These are phyloP conservation scores for Dendrobium officinale DNA, from an alignment of 106 monocot genomes.

Conservation along the genomic window DNA sequence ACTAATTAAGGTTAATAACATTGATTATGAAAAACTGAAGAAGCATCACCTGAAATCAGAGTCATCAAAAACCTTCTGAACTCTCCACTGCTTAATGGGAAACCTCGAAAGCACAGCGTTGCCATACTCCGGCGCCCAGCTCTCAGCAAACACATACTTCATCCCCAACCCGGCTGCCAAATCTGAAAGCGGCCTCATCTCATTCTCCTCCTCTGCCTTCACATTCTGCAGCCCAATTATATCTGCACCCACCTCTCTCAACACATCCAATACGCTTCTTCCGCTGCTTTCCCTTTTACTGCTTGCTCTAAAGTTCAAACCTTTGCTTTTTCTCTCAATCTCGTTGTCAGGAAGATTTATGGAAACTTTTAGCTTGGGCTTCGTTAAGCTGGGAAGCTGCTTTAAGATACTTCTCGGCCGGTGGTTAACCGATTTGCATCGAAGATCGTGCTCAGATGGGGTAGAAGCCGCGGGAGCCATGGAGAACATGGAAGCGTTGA, in stretches of 20 bases:
- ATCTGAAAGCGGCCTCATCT: slow-evolving; percentile 78
- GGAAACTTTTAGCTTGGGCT: slow-evolving; percentile 51
- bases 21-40: neutral
- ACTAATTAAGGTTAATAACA: no score
- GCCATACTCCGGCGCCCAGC: slow-evolving; percentile 86
- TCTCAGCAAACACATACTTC: slow-evolving; percentile 87
- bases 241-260: slow-evolving; percentile 74
- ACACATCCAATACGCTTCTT: slow-evolving; percentile 70
- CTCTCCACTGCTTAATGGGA: slow-evolving; percentile 67
- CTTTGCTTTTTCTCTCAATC: slow-evolving; percentile 32
- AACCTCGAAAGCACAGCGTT: slow-evolving; percentile 74
- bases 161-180: slow-evolving; percentile 76
- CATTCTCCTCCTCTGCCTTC: slow-evolving; percentile 90
- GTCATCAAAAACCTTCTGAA: slow-evolving; percentile 56
- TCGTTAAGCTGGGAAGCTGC: slow-evolving; percentile 30
- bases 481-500: slow-evolving; percentile 88
- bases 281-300: slow-evolving; percentile 10
- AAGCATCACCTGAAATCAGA: slow-evolving; percentile 57
- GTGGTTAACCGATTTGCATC: slow-evolving; percentile 16
- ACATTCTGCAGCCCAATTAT: slow-evolving; percentile 85
- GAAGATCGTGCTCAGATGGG: neutral
- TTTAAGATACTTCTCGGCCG: slow-evolving; percentile 67
- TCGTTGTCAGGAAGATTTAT: slow-evolving; percentile 92
- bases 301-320: neutral
- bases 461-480: slow-evolving; percentile 49